Evolutionary conservation across 192 early-diverging fungal species (phyloP).

Genomic region (Phycomyces blakesleeanus): DNA sequence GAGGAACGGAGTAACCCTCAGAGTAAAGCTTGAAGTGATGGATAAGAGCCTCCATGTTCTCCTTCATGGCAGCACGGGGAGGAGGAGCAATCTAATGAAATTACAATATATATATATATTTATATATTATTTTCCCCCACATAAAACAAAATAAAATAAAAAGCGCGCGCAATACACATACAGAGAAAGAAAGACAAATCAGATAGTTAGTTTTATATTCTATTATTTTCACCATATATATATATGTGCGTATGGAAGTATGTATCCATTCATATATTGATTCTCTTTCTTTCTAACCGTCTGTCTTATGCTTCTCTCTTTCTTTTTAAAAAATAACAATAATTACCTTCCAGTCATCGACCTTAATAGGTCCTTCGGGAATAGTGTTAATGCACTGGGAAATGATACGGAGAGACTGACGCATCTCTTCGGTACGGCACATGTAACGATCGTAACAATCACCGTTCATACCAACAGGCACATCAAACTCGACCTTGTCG

Average conservation of each 20-base stretch:
- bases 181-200: no score
- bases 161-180: no score
- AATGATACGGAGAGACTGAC: slow-evolving; percentile 93
- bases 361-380: slow-evolving; percentile 87
- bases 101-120: neutral
- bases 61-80: slow-evolving; percentile 91
- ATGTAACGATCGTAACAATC: slow-evolving; percentile 96
- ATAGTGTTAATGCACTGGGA: slow-evolving; percentile 94
- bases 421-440: slow-evolving; percentile 98
- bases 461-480: slow-evolving; percentile 91
- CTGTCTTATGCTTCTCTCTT: no score
- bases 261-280: no score
- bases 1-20: slow-evolving; percentile 96
- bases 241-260: neutral
- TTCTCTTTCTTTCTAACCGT: no score
- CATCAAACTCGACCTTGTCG: slow-evolving; percentile 92
- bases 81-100: slow-evolving; percentile 72
- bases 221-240: no score
- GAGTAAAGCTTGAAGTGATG: slow-evolving; percentile 99
- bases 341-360: slow-evolving; percentile 89
- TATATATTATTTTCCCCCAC: neutral
- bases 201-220: no score
- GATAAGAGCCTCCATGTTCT: slow-evolving; percentile 98
- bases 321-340: neutral
- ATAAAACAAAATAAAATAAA: no score